phyloP scores from a whole-genome alignment of 441 rosid species.

The Erodium moschatum region DNA sequence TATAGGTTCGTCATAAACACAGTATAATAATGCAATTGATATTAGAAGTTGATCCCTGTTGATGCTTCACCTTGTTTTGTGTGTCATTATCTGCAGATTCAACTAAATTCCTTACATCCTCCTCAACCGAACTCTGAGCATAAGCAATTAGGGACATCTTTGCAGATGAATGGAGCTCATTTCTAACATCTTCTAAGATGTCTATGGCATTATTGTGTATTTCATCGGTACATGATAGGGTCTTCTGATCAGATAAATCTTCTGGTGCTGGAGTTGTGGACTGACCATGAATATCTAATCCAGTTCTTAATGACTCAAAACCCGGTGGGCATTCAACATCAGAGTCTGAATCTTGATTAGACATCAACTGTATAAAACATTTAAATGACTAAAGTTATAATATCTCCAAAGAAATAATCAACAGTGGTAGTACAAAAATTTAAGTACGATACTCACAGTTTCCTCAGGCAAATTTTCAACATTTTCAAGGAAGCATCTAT shows the following conservation, averaged over 20 bases:
- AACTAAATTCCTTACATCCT: constrained; percentile 36
- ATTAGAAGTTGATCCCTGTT: neutral
- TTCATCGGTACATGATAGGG: constrained; percentile 18
- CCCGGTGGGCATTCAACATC: constrained; percentile 39
- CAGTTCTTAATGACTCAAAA: constrained; percentile 29
- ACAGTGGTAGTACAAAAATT: neutral
- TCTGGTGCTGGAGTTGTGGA: constrained; percentile 25
- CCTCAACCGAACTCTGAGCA: constrained; percentile 41
- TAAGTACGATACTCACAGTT: constrained; percentile 29
- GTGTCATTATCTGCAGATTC: constrained; percentile 26
- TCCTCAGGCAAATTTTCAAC: constrained; percentile 23
- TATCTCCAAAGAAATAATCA: constrained; percentile 9
- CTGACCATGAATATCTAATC: constrained; percentile 23
- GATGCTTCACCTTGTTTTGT: constrained; percentile 33
- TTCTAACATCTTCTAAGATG: constrained; percentile 46
- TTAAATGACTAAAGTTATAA: constrained; percentile 23
- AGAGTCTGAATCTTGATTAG: constrained; percentile 30
- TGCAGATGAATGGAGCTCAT: constrained; percentile 53
- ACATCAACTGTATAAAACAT: constrained; percentile 32
- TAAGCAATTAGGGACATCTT: constrained; percentile 38
- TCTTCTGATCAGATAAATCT: constrained; percentile 25
- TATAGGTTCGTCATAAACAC: neutral
- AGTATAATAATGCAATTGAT: constrained; percentile 10
- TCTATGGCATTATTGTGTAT: constrained; percentile 26
- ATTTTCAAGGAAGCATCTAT: constrained; percentile 19